Evolutionary conservation across 176 grass and related monocot species (phyloP), one percentile per base, ranked within the genome.

Genomic region (Chloris gayana): DNA sequence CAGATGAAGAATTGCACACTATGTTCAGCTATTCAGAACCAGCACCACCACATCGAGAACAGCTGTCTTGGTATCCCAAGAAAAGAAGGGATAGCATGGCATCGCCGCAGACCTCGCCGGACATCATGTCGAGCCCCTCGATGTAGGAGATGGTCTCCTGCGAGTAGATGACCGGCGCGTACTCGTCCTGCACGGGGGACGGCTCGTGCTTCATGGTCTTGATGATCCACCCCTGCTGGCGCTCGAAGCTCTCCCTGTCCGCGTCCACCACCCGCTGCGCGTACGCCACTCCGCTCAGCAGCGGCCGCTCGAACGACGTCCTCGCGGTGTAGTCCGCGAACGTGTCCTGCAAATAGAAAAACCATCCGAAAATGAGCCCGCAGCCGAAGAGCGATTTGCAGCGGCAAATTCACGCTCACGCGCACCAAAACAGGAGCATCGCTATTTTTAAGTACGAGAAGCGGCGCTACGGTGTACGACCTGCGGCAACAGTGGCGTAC

Each of bases 121-220:
- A 96, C 96, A 95, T 99, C 76, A 99, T 88, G 86, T 99, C 96
- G 62, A 99, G 86, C 30, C 90, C 86, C 88, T 95, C 96, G 78
- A 99, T 95, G 82, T 95, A 91, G n/a, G 96, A 99, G 77, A 95
- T 31, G 32, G 96, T 99, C 82, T 93, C 92, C 87, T 99, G 96
- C 2, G 96, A 95, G 74, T 95, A 99, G 21, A 99, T 89, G 12
- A 99, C 96, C 46, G 96, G 92, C 7, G 92, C 90, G 77, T 93
- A 95, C 87, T 99, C 96, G 59, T 95, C 90, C 88, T 99, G 92
- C 38, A 74, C 57, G 9, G 93, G 96, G 0, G 96, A 99, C 26
- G 93, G 88, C 22, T 99, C 86, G 81, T 76, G 90, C 89, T 99
- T 93, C 96, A 95, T 99, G 29, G 92, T 99, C 74, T 81, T 92